A percentile compares a stretch with the other conserved stretches of the same genome.
phyloP scores from a whole-genome alignment of 2,329 filamentous ascomycete genomes.

The Tolypocladium ophioglossoides region DNA sequence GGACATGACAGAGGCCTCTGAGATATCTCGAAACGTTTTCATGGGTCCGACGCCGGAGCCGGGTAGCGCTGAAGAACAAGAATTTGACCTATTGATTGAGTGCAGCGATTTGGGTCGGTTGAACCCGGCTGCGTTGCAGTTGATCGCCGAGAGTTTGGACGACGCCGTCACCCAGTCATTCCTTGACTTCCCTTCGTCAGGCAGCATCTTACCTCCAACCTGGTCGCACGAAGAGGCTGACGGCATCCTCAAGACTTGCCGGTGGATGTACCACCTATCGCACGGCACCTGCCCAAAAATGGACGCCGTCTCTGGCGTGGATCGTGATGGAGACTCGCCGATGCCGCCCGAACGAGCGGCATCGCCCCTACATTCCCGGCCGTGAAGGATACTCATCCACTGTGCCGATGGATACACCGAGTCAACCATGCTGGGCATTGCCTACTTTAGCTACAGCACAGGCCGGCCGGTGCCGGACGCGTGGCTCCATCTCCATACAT shows the following conservation, averaged over 20 bases:
- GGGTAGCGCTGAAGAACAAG: constrained; percentile 42
- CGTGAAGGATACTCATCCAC: constrained; percentile 74
- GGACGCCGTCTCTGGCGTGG: constrained; percentile 21
- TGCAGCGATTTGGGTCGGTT: constrained; percentile 76
- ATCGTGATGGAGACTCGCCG: constrained; percentile 19
- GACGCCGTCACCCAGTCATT: constrained; percentile 23
- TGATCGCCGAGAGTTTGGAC: constrained; percentile 47
- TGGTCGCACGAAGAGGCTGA: constrained; percentile 79
- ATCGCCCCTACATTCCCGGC: constrained; percentile 15
- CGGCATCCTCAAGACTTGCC: constrained; percentile 74
- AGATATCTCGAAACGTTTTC: constrained; percentile 85
- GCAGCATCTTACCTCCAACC: constrained; percentile 77
- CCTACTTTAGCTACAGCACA: constrained; percentile 89
- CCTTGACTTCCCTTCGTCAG: constrained; percentile 82
- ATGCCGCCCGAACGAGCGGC: constrained; percentile 12
- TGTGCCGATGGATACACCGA: constrained; percentile 96
- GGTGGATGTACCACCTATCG: constrained; percentile 79
- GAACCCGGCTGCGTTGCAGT: constrained; percentile 54
- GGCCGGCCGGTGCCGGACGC: constrained; percentile 71
- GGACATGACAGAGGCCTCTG: constrained; percentile 78
- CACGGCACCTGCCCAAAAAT: constrained; percentile 43
- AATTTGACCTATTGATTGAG: constrained; percentile 81
- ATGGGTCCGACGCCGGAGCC: constrained; percentile 77
- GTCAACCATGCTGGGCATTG: constrained; percentile 76
- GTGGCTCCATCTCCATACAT: constrained; percentile 76